A percentile compares a stretch with the other conserved stretches of the same genome.
Evolutionary conservation across 2,329 filamentous ascomycete species (phyloP).

Genomic region (Proliferodiscus dingleyae): DNA sequence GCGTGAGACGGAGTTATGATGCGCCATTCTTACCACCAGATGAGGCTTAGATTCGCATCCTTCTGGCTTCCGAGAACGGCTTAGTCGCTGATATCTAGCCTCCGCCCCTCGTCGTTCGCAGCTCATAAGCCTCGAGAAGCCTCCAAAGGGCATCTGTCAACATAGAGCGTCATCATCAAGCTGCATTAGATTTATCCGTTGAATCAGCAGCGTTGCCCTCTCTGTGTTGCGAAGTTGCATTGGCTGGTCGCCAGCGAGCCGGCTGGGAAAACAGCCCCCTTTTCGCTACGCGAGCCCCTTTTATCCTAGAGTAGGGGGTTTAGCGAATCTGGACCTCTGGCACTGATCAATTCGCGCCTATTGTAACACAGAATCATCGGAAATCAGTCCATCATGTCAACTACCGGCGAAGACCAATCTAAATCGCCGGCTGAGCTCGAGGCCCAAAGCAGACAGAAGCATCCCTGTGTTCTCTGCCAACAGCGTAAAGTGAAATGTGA

Average conservation of each 20-base stretch:
- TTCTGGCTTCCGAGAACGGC: background rate
- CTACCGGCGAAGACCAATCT: background rate
- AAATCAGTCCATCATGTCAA: background rate
- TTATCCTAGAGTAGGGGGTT: too few species aligned
- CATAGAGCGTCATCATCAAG: too few species aligned
- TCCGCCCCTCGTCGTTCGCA: background rate
- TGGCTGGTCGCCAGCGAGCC: too few species aligned
- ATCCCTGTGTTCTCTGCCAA: slow-evolving; percentile 27
- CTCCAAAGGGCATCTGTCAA: background rate
- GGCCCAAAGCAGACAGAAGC: slow-evolving; percentile 1
- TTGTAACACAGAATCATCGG: background rate
- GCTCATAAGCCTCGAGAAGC: background rate
- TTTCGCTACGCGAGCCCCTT: background rate
- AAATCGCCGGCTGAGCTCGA: background rate
- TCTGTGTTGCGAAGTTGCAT: too few species aligned
- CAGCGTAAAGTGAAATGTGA: too few species aligned
- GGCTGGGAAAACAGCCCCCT: background rate
- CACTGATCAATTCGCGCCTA: too few species aligned
- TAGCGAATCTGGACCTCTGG: too few species aligned
- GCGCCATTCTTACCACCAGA: background rate
- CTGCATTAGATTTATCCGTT: background rate
- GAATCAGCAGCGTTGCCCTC: too few species aligned
- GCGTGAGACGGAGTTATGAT: background rate
- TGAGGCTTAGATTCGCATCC: background rate
- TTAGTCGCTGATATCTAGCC: background rate